phyloP scores from a whole-genome alignment of 202 grass and related monocot genomes.

The Tripidium arundinaceum region DNA sequence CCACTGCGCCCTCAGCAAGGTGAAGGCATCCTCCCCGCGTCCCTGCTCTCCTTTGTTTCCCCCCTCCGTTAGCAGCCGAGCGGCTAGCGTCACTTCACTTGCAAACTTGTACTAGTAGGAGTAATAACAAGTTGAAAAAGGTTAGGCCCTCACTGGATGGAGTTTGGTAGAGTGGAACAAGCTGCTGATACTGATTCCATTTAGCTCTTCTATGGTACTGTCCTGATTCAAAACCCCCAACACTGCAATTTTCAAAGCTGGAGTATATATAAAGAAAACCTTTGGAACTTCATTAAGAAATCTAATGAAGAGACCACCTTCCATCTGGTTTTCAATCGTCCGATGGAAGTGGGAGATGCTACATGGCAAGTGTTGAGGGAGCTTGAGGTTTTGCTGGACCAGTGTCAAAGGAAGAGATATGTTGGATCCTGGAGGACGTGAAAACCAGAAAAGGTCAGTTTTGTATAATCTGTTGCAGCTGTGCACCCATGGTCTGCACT shows the following conservation, averaged over 20 bases:
- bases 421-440: conserved; percentile 44
- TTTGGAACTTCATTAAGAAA: too few relatives aligned
- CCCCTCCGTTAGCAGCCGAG: too few relatives aligned
- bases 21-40: not conserved
- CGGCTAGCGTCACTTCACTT: not conserved
- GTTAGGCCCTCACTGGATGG: too few relatives aligned
- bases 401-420: conserved; percentile 14
- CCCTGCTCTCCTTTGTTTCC: not conserved
- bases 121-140: too few relatives aligned
- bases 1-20: conserved; percentile 95
- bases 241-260: too few relatives aligned
- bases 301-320: too few relatives aligned
- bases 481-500: not conserved
- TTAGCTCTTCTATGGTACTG: too few relatives aligned
- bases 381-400: conserved; percentile 46
- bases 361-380: conserved; percentile 89
- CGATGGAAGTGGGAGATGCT: conserved; percentile 60
- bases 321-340: conserved; percentile 61
- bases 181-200: too few relatives aligned
- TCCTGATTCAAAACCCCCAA: too few relatives aligned
- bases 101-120: not conserved
- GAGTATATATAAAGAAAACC: too few relatives aligned
- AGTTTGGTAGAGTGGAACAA: too few relatives aligned
- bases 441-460: not conserved
- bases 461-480: not conserved